Evolutionary conservation across 192 early-diverging fungal genomes (phyloP).

Genomic region (Gigaspora rosea): DNA sequence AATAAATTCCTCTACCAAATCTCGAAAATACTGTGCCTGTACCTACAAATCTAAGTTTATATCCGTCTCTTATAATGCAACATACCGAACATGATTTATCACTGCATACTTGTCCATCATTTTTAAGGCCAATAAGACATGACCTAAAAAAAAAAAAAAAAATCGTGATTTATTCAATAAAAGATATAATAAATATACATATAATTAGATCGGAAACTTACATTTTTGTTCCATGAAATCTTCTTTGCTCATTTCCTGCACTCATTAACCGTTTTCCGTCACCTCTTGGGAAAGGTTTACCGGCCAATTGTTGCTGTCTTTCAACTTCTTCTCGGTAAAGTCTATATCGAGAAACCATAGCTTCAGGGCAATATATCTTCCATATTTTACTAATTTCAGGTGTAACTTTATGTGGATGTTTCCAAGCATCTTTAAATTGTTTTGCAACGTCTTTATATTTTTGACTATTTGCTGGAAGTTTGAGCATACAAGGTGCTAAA

Average conservation of each 20-base stretch:
- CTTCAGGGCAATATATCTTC: slow-evolving; percentile 22
- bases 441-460: slow-evolving; percentile 26
- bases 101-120: background rate
- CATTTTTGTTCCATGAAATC: slow-evolving; percentile 37
- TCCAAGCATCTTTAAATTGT: slow-evolving; percentile 29
- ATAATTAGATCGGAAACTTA: background rate
- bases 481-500: slow-evolving; percentile 26
- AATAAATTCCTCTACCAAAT: slow-evolving; percentile 35
- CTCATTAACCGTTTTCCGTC: slow-evolving; percentile 24
- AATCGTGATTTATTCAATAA: background rate
- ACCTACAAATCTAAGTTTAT: slow-evolving; percentile 27
- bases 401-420: slow-evolving; percentile 29
- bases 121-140: slow-evolving; percentile 13
- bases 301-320: slow-evolving; percentile 14
- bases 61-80: slow-evolving; percentile 27
- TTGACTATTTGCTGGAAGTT: background rate
- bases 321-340: slow-evolving; percentile 30
- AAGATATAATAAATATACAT: background rate
- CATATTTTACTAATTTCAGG: slow-evolving; percentile 27
- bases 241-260: slow-evolving; percentile 34
- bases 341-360: slow-evolving; percentile 23
- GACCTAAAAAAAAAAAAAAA: background rate
- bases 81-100: slow-evolving; percentile 31
- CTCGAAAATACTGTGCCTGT: slow-evolving; percentile 27
- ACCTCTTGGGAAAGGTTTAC: slow-evolving; percentile 30